Evolutionary conservation across 1,284 basidiomycete species (phyloP).

Genomic region (Microbotryum intermedium): DNA sequence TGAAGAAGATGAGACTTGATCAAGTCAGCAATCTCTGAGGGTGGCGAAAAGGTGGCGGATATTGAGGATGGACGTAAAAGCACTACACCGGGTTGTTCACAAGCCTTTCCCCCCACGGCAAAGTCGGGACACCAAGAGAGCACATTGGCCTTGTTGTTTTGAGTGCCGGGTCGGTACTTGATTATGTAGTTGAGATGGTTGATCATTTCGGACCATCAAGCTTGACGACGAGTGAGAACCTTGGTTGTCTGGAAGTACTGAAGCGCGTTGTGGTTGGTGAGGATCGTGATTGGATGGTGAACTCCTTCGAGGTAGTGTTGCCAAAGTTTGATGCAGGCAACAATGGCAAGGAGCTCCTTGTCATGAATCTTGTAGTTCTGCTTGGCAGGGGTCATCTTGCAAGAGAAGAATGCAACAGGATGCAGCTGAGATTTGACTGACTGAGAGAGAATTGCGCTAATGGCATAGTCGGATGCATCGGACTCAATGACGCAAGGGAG

Average conservation of each 20-base stretch:
- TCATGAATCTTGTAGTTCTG: constrained; percentile 48
- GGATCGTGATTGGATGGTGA: constrained; percentile 35
- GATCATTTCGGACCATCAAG: constrained; percentile 6
- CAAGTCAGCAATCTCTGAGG: too few species aligned
- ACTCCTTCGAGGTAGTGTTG: constrained; percentile 40
- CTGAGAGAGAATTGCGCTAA: constrained; percentile 27
- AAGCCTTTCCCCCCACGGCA: background rate
- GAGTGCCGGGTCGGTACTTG: background rate
- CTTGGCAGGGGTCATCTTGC: constrained; percentile 36
- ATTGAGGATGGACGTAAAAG: too few species aligned
- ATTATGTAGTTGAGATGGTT: background rate
- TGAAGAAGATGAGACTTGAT: too few species aligned
- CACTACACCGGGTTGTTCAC: too few species aligned
- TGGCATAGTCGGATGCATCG: constrained; percentile 33
- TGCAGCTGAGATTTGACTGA: background rate
- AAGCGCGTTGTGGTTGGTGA: constrained; percentile 46
- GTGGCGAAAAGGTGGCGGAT: too few species aligned
- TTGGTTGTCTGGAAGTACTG: constrained; percentile 33
- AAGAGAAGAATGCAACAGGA: constrained; percentile 29
- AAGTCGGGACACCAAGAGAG: constrained; percentile 1
- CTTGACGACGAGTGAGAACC: constrained; percentile 1
- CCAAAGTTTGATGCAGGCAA: too few species aligned
- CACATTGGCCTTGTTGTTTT: background rate
- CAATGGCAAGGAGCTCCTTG: constrained; percentile 42
- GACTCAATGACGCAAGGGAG: constrained; percentile 35